Conservation (phyloP, 2,329 filamentous ascomycete genomes). For the Aspergillus amoenus region DNA sequence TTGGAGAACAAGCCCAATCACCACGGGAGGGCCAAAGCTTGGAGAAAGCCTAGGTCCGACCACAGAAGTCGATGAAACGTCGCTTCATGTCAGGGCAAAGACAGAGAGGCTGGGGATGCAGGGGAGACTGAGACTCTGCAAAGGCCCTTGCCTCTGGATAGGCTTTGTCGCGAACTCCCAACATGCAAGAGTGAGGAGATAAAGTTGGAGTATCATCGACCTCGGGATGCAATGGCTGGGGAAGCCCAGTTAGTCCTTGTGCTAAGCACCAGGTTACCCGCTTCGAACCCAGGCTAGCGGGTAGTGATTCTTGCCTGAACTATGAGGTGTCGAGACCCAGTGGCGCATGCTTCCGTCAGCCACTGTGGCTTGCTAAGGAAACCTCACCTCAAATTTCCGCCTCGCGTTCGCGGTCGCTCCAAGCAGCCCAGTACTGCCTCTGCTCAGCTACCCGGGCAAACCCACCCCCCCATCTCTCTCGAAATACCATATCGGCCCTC, state of each 20-base stretch:
- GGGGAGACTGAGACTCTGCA: not conserved
- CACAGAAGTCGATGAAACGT: not conserved
- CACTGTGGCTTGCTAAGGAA: slow-evolving; percentile 14
- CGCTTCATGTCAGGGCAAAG: not conserved
- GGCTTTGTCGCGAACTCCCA: not conserved
- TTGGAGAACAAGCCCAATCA: not conserved
- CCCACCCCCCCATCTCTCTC: slow-evolving; percentile 5
- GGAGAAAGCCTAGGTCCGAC: not conserved
- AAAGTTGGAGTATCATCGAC: not conserved
- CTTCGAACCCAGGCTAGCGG: not conserved
- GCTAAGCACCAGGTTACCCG: too few species aligned
- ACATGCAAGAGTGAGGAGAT: not conserved
- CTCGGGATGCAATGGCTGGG: slow-evolving; percentile 12
- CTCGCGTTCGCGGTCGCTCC: slow-evolving; percentile 34
- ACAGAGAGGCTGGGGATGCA: slow-evolving; percentile 1
- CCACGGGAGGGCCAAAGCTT: not conserved
- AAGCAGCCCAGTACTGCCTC: not conserved
- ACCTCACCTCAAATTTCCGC: slow-evolving; percentile 35
- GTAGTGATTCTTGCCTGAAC: slow-evolving; percentile 14
- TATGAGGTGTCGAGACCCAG: slow-evolving; percentile 21
- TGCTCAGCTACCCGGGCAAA: slow-evolving; percentile 3
- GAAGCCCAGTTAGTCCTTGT: not conserved
- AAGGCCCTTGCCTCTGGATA: not conserved
- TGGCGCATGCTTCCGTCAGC: slow-evolving; percentile 12
- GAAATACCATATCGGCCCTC: slow-evolving; percentile 12